Percentiles rank a stretch among this genome's conserved stretches.
Evolutionary conservation across 768 basidiomycete species (phyloP).

Genomic region (Mycena latifolia): DNA sequence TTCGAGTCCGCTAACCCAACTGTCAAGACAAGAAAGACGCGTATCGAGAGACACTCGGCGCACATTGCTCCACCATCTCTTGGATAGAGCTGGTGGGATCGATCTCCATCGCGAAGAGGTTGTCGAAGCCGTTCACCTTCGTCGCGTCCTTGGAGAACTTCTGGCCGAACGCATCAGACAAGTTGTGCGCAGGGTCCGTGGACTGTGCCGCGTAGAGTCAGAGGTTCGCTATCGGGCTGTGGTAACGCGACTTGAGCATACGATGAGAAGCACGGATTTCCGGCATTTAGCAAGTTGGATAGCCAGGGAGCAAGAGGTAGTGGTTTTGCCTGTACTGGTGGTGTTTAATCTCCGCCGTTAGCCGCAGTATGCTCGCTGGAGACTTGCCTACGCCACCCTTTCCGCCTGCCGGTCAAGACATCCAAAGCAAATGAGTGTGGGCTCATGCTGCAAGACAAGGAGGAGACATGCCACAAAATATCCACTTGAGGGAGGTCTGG

Average conservation of each 20-base stretch:
- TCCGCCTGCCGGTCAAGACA: conserved; percentile 72
- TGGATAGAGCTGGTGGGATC: conserved; percentile 98
- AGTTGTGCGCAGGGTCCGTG: conserved; percentile 99
- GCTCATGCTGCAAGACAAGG: conserved; percentile 13
- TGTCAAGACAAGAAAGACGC: conserved; percentile 5
- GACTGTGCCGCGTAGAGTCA: conserved; percentile 64
- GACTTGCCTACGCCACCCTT: conserved; percentile 97
- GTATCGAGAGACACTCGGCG: conserved; percentile 38
- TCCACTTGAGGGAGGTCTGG: conserved; percentile 96
- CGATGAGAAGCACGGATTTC: conserved; percentile 97
- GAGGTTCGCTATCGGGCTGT: neutral
- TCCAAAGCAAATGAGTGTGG: conserved; percentile 30
- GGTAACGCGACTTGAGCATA: conserved; percentile 53
- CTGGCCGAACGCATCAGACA: conserved; percentile 98
- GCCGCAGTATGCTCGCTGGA: neutral
- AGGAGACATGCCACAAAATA: conserved; percentile 89
- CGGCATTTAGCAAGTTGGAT: conserved; percentile 92
- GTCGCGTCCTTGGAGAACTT: conserved; percentile 99
- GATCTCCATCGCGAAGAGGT: conserved; percentile 99
- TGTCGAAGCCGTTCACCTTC: conserved; percentile 96
- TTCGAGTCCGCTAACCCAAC: conserved; percentile 77
- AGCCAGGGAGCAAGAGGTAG: conserved; percentile 97
- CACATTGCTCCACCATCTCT: conserved; percentile 99
- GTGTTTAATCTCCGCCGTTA: conserved; percentile 9
- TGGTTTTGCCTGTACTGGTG: conserved; percentile 87